phyloP scores from a whole-genome alignment of 441 rosid species.

The Aquilaria agallochum region DNA sequence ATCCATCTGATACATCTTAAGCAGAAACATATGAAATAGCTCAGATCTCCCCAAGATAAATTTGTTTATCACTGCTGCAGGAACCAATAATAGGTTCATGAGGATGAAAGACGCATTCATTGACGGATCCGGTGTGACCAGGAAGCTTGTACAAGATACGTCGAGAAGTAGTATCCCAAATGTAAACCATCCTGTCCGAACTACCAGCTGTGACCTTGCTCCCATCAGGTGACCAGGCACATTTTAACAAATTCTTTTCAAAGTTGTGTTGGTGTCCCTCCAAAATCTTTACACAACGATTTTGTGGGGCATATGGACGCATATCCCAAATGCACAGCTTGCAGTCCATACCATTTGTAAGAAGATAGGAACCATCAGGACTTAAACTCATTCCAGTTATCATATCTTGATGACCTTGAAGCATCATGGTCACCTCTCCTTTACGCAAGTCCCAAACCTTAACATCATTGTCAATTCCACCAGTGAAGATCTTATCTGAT shows the following conservation, averaged over 20 bases:
- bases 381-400: conserved; percentile 89
- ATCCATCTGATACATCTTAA: too few relatives aligned
- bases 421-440: conserved; percentile 87
- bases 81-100: conserved; percentile 79
- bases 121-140: conserved; percentile 87
- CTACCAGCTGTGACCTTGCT: conserved; percentile 95
- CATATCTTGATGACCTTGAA: conserved; percentile 95
- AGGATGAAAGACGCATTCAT: conserved; percentile 84
- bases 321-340: conserved; percentile 95
- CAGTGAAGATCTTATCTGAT: conserved; percentile 86
- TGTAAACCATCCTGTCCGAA: conserved; percentile 88
- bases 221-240: conserved; percentile 93
- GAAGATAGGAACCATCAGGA: conserved; percentile 95
- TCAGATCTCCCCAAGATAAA: conserved; percentile 85
- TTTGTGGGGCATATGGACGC: conserved; percentile 95
- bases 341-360: conserved; percentile 88
- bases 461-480: conserved; percentile 80
- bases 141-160: conserved; percentile 89
- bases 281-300: conserved; percentile 83
- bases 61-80: conserved; percentile 90
- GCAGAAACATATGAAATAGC: background rate
- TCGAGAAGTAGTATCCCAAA: conserved; percentile 91
- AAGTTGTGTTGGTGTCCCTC: conserved; percentile 98
- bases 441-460: conserved; percentile 92
- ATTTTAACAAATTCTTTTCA: conserved; percentile 83